A percentile compares a stretch with the other conserved stretches of the same genome.
Conservation (phyloP, 2,329 filamentous ascomycete species). For the Neonectria punicea region DNA sequence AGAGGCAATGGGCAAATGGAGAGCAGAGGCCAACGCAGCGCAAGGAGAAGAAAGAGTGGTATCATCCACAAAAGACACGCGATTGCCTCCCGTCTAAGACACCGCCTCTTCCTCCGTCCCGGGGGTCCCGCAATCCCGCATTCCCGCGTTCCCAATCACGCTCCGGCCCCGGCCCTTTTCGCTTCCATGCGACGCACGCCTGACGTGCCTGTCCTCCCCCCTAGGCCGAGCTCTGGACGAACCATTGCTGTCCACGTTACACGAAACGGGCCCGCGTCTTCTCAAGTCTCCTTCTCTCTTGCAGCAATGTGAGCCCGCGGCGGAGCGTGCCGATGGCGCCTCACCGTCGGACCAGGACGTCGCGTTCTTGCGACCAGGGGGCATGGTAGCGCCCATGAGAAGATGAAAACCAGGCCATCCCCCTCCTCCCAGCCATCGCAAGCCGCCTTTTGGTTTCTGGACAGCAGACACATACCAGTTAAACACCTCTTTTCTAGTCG, state of each 20-base stretch:
- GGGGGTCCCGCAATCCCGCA: conserved; percentile 2
- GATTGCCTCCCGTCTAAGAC: conserved; percentile 11
- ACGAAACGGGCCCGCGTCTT: conserved; percentile 2
- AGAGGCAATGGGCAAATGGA: not conserved
- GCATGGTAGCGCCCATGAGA: not conserved
- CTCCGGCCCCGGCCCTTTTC: conserved; percentile 2
- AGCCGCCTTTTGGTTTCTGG: not conserved
- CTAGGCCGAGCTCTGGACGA: conserved; percentile 24
- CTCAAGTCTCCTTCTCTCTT: not conserved
- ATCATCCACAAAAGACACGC: conserved; percentile 3
- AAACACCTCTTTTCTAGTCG: not conserved
- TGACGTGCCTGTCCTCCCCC: conserved; percentile 18
- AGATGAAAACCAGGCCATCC: conserved; percentile 4
- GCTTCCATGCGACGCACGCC: conserved; percentile 28
- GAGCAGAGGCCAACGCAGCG: not conserved
- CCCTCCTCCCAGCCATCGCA: not conserved
- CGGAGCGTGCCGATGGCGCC: conserved; percentile 13
- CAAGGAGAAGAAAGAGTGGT: not conserved
- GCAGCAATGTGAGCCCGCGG: conserved; percentile 6
- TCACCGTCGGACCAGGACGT: not conserved
- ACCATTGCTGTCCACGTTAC: conserved; percentile 37
- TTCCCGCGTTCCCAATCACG: conserved; percentile 4
- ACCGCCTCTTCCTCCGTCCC: conserved; percentile 13
- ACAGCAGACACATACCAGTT: not conserved
- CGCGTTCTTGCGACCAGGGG: not conserved